Percentiles rank a stretch among this genome's conserved stretches.
These are phyloP conservation scores for Pleurotus tuber-regium DNA, from an alignment of 768 basidiomycete genomes.

Conservation along the genomic window DNA sequence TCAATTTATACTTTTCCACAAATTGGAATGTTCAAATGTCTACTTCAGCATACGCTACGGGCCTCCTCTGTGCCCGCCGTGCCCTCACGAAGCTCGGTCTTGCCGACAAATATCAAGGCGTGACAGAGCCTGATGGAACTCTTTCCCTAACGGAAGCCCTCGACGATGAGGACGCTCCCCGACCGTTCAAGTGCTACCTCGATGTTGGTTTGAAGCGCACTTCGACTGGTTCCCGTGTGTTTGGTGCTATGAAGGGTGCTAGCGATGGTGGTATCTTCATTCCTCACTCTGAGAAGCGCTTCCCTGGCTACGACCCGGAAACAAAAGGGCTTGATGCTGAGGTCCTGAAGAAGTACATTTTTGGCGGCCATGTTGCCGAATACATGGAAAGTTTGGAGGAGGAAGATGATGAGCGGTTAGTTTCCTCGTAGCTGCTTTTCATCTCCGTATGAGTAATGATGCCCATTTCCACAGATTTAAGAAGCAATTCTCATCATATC, in stretches of 20 bases:
- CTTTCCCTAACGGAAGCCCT: constrained; percentile 79
- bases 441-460: constrained; percentile 11
- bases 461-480: constrained; percentile 64
- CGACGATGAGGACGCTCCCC: constrained; percentile 89
- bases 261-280: constrained; percentile 97
- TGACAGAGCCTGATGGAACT: constrained; percentile 87
- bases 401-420: constrained; percentile 95
- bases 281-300: constrained; percentile 96
- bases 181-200: constrained; percentile 99
- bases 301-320: constrained; percentile 97
- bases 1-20: constrained; percentile 2
- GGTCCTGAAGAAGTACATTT: constrained; percentile 96
- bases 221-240: constrained; percentile 95
- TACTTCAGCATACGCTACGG: constrained; percentile 86
- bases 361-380: constrained; percentile 95
- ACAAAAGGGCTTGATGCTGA: constrained; percentile 91
- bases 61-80: constrained; percentile 91
- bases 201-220: constrained; percentile 98
- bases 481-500: constrained; percentile 95
- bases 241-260: constrained; percentile 98
- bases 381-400: constrained; percentile 99
- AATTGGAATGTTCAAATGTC: background rate
- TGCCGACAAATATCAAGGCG: constrained; percentile 97
- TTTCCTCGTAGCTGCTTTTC: constrained; percentile 7
- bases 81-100: constrained; percentile 94